Evolutionary conservation across 352 stramenopile genomes (phyloP), one percentile per base, ranked within the genome.

Genomic region (Globisporangium lucens): DNA sequence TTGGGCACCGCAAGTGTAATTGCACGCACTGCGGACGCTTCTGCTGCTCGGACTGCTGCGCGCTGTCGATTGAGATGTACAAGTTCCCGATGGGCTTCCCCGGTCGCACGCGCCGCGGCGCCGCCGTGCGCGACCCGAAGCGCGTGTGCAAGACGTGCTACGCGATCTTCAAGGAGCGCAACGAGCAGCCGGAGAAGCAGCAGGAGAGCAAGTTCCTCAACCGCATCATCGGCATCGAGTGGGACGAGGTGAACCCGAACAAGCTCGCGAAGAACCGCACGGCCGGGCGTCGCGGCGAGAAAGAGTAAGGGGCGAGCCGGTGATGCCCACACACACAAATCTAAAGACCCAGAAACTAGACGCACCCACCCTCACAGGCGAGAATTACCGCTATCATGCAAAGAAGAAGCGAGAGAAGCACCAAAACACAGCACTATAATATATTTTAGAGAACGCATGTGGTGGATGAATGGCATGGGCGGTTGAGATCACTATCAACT

Each of bases 171-270:
- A 93, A 93, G 69, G 87, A 94, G 74, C 87, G 87, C 69, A 81
- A 77, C 17, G 83, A 88, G 7, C 68, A 89, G 22, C 80, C 82
- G 41, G 76, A 90, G 47, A 90, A 89, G 75, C 74, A 68, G 63
- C 71, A 85, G 47, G 75, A 89, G 65, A 83, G 66, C 57, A 74
- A 74, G 65, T 95, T 95, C 67, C 75, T 95, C 10, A 87, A 81
- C 56, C 85, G 87, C 62, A 80, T 94, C 57, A 91, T 95, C 55
- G 89, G 89, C 66, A 79, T 95, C 62, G 87, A 95, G 63, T 95
- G 87, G 87, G 87, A 95, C 75, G 87, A 95, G 62, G 84, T 95
- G n/a, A 95, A 95, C 77, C 87, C 87, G 33, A 84, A 95, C 67
- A 95, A 95, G 70, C 73, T 95, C 33, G 68, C 84, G 61, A 71